Base-by-base conservation (phyloP, 2,329 filamentous ascomycete species). In the Arthrobotrys sinensis region DNA sequence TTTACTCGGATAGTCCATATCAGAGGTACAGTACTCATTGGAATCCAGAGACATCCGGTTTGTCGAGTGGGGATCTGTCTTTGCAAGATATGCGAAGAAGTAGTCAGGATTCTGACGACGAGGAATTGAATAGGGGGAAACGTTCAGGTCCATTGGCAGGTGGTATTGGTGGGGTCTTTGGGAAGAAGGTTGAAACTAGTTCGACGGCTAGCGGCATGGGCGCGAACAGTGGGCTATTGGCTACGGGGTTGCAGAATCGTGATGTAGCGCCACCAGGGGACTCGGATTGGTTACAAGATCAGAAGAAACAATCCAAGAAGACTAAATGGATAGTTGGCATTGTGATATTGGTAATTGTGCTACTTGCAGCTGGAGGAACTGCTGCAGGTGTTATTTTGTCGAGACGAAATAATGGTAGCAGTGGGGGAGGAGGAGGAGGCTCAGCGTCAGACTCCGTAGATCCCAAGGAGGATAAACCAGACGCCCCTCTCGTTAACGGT, bases 351-450 rank as follows among this genome's bases (percentile, higher is more conserved):
- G 76, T 95, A 60, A 86, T 96, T 52, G 83, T 92, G 14, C 90
- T 90, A 14, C 93, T 88, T 40, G 90, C 97, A 66, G 89, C 91
- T 1, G 91, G 91, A 21, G 93, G 92, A 70, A 88, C 92, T 11
- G 75, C 80, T 0, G 87, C 93, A 0, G 94, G 94, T 52, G 91
- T 92, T 6, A 86, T 94, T 2, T 84, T 96, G 24, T 87, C 87
- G n/a, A 88, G 87, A 73, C 88, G 86, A 80, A 87, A 86, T 34
- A 82, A 78, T 34, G 28, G 81, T 81, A 46, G 81, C 79, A 14
- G 68, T 62, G 80, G 83, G 80, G 36, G 48, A 48, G 52, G 80
- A 21, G 76, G 79, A 4, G 77, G 80, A n/a, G 79, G 82, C 79
- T 72, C 80, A 75, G 76, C 81, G 63, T 70, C 55, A 67, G 80